A percentile compares a stretch with the other conserved stretches of the same genome.
phyloP scores from a whole-genome alignment of 1,284 basidiomycete species.

The Heimioporus retisporus region DNA sequence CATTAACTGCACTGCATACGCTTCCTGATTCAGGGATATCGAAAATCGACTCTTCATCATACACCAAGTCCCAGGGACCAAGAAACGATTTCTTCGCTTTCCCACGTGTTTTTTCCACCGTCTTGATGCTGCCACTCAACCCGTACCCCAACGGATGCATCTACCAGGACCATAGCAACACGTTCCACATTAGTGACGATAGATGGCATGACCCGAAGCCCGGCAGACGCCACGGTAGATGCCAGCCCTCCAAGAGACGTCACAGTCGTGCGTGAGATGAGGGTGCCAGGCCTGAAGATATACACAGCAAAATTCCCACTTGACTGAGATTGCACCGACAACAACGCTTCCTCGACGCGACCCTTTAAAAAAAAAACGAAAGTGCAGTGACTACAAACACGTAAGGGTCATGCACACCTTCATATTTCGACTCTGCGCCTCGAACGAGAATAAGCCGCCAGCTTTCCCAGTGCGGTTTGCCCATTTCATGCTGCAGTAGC shows the following conservation, averaged over 20 bases:
- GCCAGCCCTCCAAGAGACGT: constrained; percentile 31
- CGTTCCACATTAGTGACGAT: constrained; percentile 34
- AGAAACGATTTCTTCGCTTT: constrained; percentile 38
- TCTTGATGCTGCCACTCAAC: constrained; percentile 37
- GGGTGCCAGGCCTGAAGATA: constrained; percentile 34
- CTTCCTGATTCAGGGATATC: too few relatives aligned
- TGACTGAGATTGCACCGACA: constrained; percentile 29
- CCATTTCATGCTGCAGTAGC: constrained; percentile 38
- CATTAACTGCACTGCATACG: too few relatives aligned
- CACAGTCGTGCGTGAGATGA: constrained; percentile 25
- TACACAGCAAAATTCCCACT: constrained; percentile 18
- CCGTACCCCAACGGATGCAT: constrained; percentile 38
- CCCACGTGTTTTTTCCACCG: constrained; percentile 36
- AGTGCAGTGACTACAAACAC: not conserved
- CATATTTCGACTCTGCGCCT: constrained; percentile 33
- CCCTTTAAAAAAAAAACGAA: constrained; percentile 23
- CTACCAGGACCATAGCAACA: constrained; percentile 35
- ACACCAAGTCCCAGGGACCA: constrained; percentile 37
- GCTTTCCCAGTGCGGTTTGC: constrained; percentile 30
- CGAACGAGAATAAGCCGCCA: constrained; percentile 25
- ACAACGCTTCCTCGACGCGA: constrained; percentile 29
- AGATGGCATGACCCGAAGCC: constrained; percentile 33
- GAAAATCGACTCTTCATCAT: constrained; percentile 8
- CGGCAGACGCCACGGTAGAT: constrained; percentile 27
- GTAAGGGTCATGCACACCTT: constrained; percentile 25